Conservation (phyloP, 2,329 filamentous ascomycete species). For the Corynespora cassiicola region DNA sequence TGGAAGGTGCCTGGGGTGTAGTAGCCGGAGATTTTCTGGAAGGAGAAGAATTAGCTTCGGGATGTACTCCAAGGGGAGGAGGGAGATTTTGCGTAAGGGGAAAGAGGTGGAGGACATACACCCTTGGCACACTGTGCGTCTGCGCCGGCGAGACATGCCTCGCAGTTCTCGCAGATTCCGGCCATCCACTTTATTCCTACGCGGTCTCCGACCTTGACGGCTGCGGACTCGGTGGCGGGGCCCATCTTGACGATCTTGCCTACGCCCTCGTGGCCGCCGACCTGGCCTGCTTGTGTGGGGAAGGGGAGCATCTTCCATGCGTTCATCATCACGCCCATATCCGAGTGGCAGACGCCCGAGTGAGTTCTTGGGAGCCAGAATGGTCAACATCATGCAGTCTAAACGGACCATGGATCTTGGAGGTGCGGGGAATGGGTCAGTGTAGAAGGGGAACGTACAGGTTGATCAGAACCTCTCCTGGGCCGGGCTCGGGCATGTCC, state of each 20-base stretch:
- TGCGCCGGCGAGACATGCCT: slow-evolving; percentile 52
- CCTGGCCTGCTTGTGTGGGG: slow-evolving; percentile 66
- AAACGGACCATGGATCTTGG: background rate
- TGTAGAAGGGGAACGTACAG: slow-evolving; percentile 52
- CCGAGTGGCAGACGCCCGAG: slow-evolving; percentile 70
- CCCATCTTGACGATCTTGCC: slow-evolving; percentile 71
- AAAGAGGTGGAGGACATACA: slow-evolving; percentile 24
- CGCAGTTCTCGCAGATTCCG: slow-evolving; percentile 57
- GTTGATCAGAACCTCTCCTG: slow-evolving; percentile 68
- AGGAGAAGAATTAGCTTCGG: background rate
- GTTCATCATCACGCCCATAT: slow-evolving; percentile 59
- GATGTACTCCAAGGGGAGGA: background rate
- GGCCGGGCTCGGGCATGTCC: slow-evolving; percentile 69
- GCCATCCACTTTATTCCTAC: slow-evolving; percentile 75
- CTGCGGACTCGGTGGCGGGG: slow-evolving; percentile 61
- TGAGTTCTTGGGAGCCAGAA: slow-evolving; percentile 52
- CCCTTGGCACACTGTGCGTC: slow-evolving; percentile 43
- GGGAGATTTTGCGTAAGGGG: background rate
- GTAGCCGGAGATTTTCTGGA: slow-evolving; percentile 67
- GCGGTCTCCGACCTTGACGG: slow-evolving; percentile 69
- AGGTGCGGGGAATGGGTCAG: background rate
- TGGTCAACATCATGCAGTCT: background rate
- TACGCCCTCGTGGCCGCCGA: slow-evolving; percentile 74
- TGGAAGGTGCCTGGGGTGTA: slow-evolving; percentile 76
- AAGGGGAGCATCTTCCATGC: slow-evolving; percentile 63